Base-by-base conservation (phyloP, 2,329 filamentous ascomycete species). In the Fusarium hostae region DNA sequence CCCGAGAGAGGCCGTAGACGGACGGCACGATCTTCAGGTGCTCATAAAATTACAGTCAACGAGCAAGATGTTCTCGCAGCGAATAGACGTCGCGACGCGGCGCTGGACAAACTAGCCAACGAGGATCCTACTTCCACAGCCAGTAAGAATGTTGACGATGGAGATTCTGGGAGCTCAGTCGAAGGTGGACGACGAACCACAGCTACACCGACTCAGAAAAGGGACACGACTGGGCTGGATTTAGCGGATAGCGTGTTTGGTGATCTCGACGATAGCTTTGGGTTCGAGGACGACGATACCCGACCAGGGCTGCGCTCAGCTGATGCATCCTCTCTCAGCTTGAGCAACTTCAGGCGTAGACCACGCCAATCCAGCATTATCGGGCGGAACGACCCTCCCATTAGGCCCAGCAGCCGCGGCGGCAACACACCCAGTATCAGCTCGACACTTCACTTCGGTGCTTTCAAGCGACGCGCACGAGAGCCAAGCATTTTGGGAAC, bases 401-500 rank as follows among this genome's bases (percentile, higher is more conserved):
- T 88, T 65, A 81, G 86, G 41, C 86, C 86, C 5, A 87, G 85
- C 78, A 88, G 86, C 77, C 81, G 86, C 24, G 82, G 84, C 9
- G 80, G 82, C 18, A 84, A 81, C 55, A 87, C 84, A 3, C 84
- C 86, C 1, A 82, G 83, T 44, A 79, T 88, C 47, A 84, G 84
- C 71, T 84, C 85, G 2, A 84, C 83, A 0, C 83, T 88, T 73
- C 90, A 87, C 63, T 84, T 90, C 55, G 88, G 87, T 18, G 80
- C 84, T 9, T 91, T 91, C 78, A 86, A 84, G 76, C 82, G 88
- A 41, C 84, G 89, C 47, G 83, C 83, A 22, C 83, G 89, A 48
- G 88, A 91, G 76, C 88, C 88, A 4, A 91, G 89, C 77, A 90
- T 91, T 59, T 78, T 91, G 44, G 86, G 87, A 9, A 86, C 86